These are phyloP conservation scores for Pseudogymnoascus sp. DNA, from an alignment of 2,329 filamentous ascomycete genomes.

Conservation along the genomic window DNA sequence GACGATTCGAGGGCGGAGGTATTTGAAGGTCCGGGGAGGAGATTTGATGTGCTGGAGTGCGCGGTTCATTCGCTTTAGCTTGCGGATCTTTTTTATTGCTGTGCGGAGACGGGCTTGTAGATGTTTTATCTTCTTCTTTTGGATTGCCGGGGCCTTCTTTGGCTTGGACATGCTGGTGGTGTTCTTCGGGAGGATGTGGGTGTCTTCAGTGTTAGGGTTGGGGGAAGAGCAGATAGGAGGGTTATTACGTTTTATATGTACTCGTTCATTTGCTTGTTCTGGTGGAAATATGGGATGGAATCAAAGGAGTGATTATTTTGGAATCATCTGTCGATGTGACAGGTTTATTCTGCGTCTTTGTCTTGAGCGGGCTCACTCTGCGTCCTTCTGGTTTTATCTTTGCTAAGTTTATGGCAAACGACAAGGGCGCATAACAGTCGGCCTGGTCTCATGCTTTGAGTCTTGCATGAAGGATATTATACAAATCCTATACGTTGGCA, in stretches of 20 bases:
- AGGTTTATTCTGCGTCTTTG: neutral
- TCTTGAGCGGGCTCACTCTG: neutral
- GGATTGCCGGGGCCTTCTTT: neutral
- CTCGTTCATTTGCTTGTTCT: neutral
- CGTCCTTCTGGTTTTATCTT: neutral
- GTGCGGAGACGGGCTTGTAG: neutral
- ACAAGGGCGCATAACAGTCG: neutral
- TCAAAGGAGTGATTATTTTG: neutral
- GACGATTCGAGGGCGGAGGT: neutral
- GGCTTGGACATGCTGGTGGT: neutral
- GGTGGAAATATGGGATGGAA: neutral
- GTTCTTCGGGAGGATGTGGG: neutral
- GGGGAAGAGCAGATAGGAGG: neutral
- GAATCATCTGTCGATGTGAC: neutral
- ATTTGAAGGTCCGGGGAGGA: neutral
- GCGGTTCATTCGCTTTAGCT: neutral
- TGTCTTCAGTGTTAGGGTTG: neutral
- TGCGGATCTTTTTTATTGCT: neutral
- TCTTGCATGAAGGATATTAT: neutral
- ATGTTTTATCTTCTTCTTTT: neutral
- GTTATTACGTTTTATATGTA: neutral
- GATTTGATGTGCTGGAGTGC: neutral
- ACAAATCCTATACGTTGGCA: neutral
- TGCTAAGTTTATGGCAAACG: neutral
- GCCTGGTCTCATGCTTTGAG: neutral